A percentile compares a stretch with the other conserved stretches of the same genome.
Conservation (phyloP, 306 rosid genomes). For the Ziziphus jujuba region DNA sequence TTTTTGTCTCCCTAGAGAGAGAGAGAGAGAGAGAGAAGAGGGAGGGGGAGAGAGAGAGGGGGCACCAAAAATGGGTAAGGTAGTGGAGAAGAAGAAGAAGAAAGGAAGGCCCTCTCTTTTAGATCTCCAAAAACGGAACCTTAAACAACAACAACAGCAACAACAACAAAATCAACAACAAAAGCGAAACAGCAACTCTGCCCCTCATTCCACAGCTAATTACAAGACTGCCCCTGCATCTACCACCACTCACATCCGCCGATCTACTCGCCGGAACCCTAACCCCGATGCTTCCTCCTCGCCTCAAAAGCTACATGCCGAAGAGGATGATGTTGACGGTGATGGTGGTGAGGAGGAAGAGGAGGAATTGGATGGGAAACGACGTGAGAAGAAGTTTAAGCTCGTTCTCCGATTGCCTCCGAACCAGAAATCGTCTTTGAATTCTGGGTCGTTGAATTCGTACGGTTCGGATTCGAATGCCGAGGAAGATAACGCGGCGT, state of each 20-base stretch:
- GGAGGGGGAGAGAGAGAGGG: conserved; percentile 28
- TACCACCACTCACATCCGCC: conserved; percentile 33
- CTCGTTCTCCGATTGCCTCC: conserved; percentile 50
- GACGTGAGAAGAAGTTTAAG: conserved; percentile 62
- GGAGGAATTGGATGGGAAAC: conserved; percentile 31
- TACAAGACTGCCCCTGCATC: conserved; percentile 30
- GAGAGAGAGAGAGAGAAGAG: conserved; percentile 23
- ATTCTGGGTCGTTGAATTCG: conserved; percentile 48
- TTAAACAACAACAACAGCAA: conserved; percentile 42
- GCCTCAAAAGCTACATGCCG: conserved; percentile 5
- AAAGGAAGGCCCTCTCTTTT: conserved; percentile 75
- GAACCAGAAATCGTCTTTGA: conserved; percentile 42
- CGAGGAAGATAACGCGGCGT: conserved; percentile 35
- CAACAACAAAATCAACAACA: conserved; percentile 19
- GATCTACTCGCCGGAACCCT: conserved; percentile 74
- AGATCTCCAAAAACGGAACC: conserved; percentile 65
- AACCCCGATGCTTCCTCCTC: conserved; percentile 20
- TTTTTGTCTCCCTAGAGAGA: conserved; percentile 35
- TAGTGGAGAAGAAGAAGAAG: conserved; percentile 73
- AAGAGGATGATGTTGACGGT: conserved; percentile 24
- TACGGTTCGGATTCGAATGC: conserved; percentile 46
- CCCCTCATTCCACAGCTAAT: conserved; percentile 43
- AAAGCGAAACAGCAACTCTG: conserved; percentile 24
- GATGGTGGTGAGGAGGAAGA: conserved; percentile 20
- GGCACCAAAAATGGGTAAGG: conserved; percentile 58